These are phyloP conservation scores for Neonectria faginata DNA, from an alignment of 2,329 filamentous ascomycete species.

Conservation along the genomic window DNA sequence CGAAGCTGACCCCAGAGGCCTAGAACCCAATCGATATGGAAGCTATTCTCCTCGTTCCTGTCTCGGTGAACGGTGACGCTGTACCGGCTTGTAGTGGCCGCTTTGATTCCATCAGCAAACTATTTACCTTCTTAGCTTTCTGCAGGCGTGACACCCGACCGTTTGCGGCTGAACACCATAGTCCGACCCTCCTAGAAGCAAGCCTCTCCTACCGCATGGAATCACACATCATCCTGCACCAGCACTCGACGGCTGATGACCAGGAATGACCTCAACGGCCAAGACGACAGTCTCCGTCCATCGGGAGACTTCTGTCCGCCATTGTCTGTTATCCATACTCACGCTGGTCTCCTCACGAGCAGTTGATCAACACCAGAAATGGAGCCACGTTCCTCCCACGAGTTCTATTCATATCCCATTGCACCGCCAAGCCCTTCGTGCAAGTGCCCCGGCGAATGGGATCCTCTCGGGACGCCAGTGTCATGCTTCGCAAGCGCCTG, in stretches of 20 bases:
- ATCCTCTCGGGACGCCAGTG: not conserved
- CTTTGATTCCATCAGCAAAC: not conserved
- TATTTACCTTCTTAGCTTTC: not conserved
- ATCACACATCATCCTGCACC: slow-evolving; percentile 1
- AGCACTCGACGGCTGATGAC: not conserved
- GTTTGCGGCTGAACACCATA: not conserved
- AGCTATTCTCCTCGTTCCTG: not conserved
- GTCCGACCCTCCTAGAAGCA: not conserved
- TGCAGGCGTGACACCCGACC: not conserved
- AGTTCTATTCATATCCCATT: slow-evolving; percentile 15
- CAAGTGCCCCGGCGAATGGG: slow-evolving; percentile 24
- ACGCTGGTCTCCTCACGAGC: not conserved
- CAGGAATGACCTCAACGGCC: not conserved
- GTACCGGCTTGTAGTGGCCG: not conserved
- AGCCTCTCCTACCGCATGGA: slow-evolving; percentile 2
- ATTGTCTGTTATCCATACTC: not conserved
- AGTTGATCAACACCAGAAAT: not conserved
- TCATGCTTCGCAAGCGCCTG: slow-evolving; percentile 20
- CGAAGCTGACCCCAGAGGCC: not conserved
- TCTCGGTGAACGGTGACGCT: not conserved
- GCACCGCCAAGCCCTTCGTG: slow-evolving; percentile 11
- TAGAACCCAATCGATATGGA: not conserved
- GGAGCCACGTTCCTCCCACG: not conserved
- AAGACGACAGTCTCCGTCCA: not conserved
- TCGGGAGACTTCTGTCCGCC: not conserved